Conservation (phyloP, 2,329 filamentous ascomycete species). For the Alternaria conjuncta region DNA sequence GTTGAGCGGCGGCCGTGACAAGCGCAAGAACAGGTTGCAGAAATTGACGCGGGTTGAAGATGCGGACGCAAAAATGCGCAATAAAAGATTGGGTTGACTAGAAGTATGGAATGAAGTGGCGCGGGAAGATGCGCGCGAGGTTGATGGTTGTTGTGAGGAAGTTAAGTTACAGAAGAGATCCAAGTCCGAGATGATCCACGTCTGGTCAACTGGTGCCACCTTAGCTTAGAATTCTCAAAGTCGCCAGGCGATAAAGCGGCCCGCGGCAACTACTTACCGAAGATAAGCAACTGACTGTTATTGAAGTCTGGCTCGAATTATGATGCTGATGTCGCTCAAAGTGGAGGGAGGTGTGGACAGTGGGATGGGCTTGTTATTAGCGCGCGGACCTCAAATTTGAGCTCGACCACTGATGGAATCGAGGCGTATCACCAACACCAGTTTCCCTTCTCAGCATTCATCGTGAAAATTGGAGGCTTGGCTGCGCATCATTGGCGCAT, state of each 20-base stretch:
- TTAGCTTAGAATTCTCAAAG: constrained; percentile 23
- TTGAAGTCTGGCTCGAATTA: constrained; percentile 9
- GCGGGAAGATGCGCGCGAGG: constrained; percentile 30
- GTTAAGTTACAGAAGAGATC: constrained; percentile 29
- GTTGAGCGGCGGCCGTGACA: constrained; percentile 9
- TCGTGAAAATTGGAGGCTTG: not conserved
- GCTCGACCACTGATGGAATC: constrained; percentile 43
- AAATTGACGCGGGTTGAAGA: constrained; percentile 15
- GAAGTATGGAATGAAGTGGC: constrained; percentile 15
- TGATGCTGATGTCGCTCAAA: constrained; percentile 27
- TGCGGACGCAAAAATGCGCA: constrained; percentile 14
- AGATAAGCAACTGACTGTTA: constrained; percentile 16
- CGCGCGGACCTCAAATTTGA: constrained; percentile 40
- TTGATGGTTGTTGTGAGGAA: constrained; percentile 24
- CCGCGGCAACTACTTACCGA: constrained; percentile 21
- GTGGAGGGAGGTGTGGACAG: constrained; percentile 20
- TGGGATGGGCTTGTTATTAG: constrained; percentile 28
- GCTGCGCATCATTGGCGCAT: not conserved
- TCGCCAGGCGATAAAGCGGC: not conserved
- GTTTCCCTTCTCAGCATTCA: constrained; percentile 14
- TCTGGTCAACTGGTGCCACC: constrained; percentile 36
- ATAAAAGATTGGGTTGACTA: constrained; percentile 9
- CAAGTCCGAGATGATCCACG: constrained; percentile 44
- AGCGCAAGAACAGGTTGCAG: constrained; percentile 7
- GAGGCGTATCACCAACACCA: constrained; percentile 32